These are phyloP conservation scores for Dendryphion nanum DNA, from an alignment of 2,329 filamentous ascomycete genomes.

Conservation along the genomic window DNA sequence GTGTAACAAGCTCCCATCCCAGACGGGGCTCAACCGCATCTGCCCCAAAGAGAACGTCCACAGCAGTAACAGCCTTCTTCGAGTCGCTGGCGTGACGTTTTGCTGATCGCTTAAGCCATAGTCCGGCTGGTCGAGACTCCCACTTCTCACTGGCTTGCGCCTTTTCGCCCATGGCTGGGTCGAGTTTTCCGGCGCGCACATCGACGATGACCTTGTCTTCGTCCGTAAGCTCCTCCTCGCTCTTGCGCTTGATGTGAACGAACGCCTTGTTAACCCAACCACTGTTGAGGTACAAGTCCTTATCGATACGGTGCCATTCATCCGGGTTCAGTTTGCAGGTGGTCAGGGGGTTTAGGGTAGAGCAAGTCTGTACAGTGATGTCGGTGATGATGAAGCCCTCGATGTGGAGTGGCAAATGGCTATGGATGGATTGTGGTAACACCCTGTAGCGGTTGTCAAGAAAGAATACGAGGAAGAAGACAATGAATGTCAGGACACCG, in stretches of 20 bases:
- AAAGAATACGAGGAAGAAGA: conserved; percentile 70
- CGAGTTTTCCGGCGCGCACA: conserved; percentile 69
- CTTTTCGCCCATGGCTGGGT: conserved; percentile 61
- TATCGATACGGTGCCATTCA: conserved; percentile 81
- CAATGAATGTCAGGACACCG: conserved; percentile 60
- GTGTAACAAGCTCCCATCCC: conserved; percentile 77
- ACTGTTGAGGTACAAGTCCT: conserved; percentile 78
- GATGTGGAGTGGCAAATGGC: conserved; percentile 78
- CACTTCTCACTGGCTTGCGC: conserved; percentile 63
- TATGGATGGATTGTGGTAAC: conserved; percentile 80
- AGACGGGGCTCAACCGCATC: conserved; percentile 87
- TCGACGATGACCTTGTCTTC: conserved; percentile 80
- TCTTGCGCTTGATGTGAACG: conserved; percentile 77
- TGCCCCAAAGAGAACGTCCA: conserved; percentile 85
- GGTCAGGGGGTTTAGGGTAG: conserved; percentile 68
- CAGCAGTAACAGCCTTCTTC: conserved; percentile 69
- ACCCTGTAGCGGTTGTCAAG: conserved; percentile 88
- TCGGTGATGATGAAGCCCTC: conserved; percentile 84
- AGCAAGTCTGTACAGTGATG: conserved; percentile 75
- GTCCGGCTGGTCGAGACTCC: conserved; percentile 73
- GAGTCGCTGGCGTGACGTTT: conserved; percentile 74
- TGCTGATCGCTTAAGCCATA: conserved; percentile 78
- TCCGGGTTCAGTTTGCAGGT: conserved; percentile 71
- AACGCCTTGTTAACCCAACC: conserved; percentile 76
- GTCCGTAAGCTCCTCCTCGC: conserved; percentile 74